Percentiles rank a stretch among this genome's conserved stretches.
These are phyloP conservation scores for Apiospora aurea DNA, from an alignment of 2,329 filamentous ascomycete species.

Conservation along the genomic window DNA sequence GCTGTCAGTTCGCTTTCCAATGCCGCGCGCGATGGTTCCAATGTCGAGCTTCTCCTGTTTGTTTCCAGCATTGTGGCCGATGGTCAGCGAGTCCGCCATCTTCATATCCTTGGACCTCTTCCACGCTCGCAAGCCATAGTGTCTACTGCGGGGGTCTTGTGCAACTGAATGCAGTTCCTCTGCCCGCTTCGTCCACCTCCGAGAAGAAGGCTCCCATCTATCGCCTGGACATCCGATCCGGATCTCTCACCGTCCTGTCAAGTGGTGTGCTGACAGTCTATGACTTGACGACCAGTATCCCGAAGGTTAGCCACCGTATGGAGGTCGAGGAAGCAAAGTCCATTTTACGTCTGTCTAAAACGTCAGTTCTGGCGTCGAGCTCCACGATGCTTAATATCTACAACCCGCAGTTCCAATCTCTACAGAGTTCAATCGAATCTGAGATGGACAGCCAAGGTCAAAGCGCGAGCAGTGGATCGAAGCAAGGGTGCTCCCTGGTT, in stretches of 20 bases:
- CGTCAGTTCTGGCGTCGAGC: slow-evolving; percentile 70
- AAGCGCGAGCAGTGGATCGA: slow-evolving; percentile 41
- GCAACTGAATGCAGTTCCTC: slow-evolving; percentile 39
- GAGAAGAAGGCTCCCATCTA: slow-evolving; percentile 44
- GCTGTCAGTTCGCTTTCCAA: slow-evolving; percentile 59
- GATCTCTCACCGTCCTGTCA: slow-evolving; percentile 67
- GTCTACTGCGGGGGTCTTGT: slow-evolving; percentile 33
- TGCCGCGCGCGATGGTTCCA: slow-evolving; percentile 46
- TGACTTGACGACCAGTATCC: slow-evolving; percentile 68
- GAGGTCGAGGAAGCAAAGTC: slow-evolving; percentile 61
- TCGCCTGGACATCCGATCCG: slow-evolving; percentile 68
- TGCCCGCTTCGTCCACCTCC: slow-evolving; percentile 30
- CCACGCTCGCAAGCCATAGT: slow-evolving; percentile 31
- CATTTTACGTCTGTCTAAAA: slow-evolving; percentile 71
- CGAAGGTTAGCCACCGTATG: slow-evolving; percentile 64
- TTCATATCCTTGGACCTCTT: slow-evolving; percentile 39
- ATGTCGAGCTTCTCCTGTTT: slow-evolving; percentile 62
- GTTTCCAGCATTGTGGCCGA: slow-evolving; percentile 49
- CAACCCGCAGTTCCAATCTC: slow-evolving; percentile 71
- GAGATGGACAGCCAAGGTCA: slow-evolving; percentile 51
- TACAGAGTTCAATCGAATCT: slow-evolving; percentile 58
- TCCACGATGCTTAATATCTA: slow-evolving; percentile 65
- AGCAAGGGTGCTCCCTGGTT: slow-evolving; percentile 52
- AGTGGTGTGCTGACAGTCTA: slow-evolving; percentile 64
- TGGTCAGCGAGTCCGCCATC: slow-evolving; percentile 36